Base-by-base conservation (phyloP, 352 stramenopile genomes). In the Pythium sukuiense region DNA sequence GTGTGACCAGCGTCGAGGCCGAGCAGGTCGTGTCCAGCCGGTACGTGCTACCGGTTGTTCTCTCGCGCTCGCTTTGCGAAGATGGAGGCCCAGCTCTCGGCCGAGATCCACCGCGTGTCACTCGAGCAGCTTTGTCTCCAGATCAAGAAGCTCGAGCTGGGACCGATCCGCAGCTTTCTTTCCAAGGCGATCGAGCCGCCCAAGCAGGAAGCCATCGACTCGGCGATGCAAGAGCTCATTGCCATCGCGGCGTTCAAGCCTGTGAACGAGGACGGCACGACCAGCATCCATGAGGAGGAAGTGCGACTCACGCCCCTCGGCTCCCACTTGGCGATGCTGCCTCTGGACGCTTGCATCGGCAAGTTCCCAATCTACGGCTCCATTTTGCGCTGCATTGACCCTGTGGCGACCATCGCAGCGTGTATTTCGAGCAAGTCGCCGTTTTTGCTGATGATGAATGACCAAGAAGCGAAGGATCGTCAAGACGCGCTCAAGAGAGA, bases 271-370 rank as follows among this genome's bases (percentile, higher is more conserved):
- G 50, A 69, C 6, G 18, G 14, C 6, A 32, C 26, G 14, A 49
- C 26, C 16, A 55, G 20, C 6, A 8, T 26, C 18, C 9, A 61
- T 1, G 57, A 76, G 11, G 83, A 90, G 61, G 66, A 88, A 48
- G 81, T 92, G 16, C 57, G 61, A 18, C 71, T 99, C 32, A 99
- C 97, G 48, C 91, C 96, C 14, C 77, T 99, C 0, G 98, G 98
- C 3, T 84, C 84, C 18, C 83, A 93, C 63, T 72, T 95, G 61
- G 84, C 81, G 4, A 92, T 90, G 81, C 71, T 95, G 27, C 87
- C 88, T 13, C 68, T 96, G 43, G 87, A 96, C 57, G 88, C 88
- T 24, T 87, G 88, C 18, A 90, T 96, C 33, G 88, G 84, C 64
- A 96, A 96, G 61, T 90, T 96, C 61, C 59, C 95, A 1, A 80